Conservation (phyloP, 768 basidiomycete species). For the Amanita rimosa region DNA sequence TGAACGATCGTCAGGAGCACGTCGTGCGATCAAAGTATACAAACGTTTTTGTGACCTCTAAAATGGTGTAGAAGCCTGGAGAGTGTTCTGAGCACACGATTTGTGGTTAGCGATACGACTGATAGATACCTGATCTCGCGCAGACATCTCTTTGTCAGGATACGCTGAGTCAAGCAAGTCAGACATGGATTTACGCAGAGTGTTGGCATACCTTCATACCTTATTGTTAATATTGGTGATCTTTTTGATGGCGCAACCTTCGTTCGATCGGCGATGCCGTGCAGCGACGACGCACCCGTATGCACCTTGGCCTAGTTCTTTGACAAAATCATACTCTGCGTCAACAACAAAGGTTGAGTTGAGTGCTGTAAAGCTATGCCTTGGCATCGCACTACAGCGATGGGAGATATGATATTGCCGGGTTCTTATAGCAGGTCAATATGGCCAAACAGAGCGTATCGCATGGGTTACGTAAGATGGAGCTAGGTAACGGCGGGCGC, state of each 20-base stretch:
- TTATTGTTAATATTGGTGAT: conserved; percentile 91
- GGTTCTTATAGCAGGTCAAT: conserved; percentile 3
- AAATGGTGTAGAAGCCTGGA: conserved; percentile 89
- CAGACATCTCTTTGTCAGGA: conserved; percentile 92
- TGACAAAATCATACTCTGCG: conserved; percentile 85
- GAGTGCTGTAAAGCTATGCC: conserved; percentile 72
- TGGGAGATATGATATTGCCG: neutral
- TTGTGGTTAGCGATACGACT: neutral
- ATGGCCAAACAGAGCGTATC: neutral
- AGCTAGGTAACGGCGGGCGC: neutral
- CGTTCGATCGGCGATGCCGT: conserved; percentile 70
- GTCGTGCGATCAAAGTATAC: conserved; percentile 13
- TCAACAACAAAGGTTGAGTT: conserved; percentile 86
- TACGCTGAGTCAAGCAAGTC: conserved; percentile 44
- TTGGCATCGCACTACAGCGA: conserved; percentile 35
- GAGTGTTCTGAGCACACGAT: conserved; percentile 9
- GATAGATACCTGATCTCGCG: conserved; percentile 69
- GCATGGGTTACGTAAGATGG: neutral
- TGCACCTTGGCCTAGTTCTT: conserved; percentile 94
- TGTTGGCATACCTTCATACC: conserved; percentile 28
- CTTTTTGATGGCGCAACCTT: conserved; percentile 93
- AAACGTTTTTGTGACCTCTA: conserved; percentile 95
- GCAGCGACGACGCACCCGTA: conserved; percentile 90
- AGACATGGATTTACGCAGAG: neutral
- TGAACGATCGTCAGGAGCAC: conserved; percentile 21